These are phyloP conservation scores for Yarrowia sp. DNA, from an alignment of 805 yeast genomes.

Conservation along the genomic window DNA sequence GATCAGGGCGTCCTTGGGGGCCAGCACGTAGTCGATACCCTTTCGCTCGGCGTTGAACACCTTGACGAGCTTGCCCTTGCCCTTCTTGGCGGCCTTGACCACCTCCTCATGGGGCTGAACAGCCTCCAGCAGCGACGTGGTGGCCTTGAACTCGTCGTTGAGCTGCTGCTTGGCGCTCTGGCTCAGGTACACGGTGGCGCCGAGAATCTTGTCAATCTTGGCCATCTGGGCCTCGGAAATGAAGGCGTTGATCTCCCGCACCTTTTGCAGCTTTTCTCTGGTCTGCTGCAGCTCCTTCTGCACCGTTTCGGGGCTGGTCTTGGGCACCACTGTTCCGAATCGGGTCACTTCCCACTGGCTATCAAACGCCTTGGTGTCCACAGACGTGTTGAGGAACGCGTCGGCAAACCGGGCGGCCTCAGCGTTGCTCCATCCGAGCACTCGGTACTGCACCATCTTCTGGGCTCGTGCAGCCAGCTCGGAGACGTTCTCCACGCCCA, in stretches of 20 bases:
- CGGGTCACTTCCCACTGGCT: conserved; percentile 18
- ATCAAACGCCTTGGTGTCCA: background rate
- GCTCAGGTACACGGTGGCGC: conserved; percentile 7
- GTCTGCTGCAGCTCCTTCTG: conserved; percentile 12
- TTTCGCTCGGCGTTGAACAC: conserved; percentile 33
- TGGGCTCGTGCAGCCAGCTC: background rate
- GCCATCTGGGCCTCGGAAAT: conserved; percentile 19
- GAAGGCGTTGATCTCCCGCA: conserved; percentile 7
- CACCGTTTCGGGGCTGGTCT: conserved; percentile 13
- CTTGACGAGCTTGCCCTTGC: conserved; percentile 37
- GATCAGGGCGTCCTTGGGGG: conserved; percentile 32
- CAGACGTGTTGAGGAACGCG: conserved; percentile 20
- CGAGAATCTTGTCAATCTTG: conserved; percentile 30
- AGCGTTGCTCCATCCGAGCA: conserved; percentile 24
- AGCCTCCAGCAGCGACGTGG: conserved; percentile 16
- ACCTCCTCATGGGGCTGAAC: conserved; percentile 38
- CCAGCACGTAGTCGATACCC: conserved; percentile 35
- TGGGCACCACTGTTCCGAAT: conserved; percentile 20
- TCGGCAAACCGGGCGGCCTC: conserved; percentile 34
- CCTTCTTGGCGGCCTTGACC: conserved; percentile 31
- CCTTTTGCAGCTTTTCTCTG: conserved; percentile 26
- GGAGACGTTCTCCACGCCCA: background rate
- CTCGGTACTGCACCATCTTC: conserved; percentile 25
- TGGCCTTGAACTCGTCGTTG: conserved; percentile 16
- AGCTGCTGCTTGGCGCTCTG: conserved; percentile 5